Evolutionary conservation across 1,139 yeast genomes (phyloP).

Genomic region (Taphrina confusa): DNA sequence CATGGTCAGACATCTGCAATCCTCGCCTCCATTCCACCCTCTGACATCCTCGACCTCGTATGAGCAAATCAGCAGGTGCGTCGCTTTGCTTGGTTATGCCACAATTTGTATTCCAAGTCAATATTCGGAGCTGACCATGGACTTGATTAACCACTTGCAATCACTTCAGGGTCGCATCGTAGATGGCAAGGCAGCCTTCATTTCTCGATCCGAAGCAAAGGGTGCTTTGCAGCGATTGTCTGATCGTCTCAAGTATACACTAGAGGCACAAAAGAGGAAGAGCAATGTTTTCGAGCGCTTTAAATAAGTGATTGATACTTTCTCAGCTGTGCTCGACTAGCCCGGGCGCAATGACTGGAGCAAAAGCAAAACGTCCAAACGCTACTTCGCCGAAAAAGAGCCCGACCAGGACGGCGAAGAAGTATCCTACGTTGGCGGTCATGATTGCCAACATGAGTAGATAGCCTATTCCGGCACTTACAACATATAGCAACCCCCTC

Average conservation of each 20-base stretch:
- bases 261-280: neutral
- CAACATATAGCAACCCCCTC: slow-evolving; percentile 40
- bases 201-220: slow-evolving; percentile 26
- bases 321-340: slow-evolving; percentile 2
- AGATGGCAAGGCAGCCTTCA: slow-evolving; percentile 32
- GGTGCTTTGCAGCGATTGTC: slow-evolving; percentile 18
- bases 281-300: neutral
- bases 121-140: neutral
- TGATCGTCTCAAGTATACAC: slow-evolving; percentile 6
- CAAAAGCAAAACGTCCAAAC: slow-evolving; percentile 41
- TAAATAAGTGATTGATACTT: neutral
- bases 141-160: neutral
- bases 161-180: slow-evolving; percentile 27
- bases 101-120: neutral
- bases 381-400: slow-evolving; percentile 43
- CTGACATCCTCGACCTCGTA: neutral
- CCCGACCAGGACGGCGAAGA: slow-evolving; percentile 43
- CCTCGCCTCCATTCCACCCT: slow-evolving; percentile 9
- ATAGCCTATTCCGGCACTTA: slow-evolving; percentile 41
- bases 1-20: neutral
- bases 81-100: neutral
- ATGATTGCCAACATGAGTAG: slow-evolving; percentile 44
- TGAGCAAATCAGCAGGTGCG: neutral
- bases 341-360: slow-evolving; percentile 16
- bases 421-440: slow-evolving; percentile 44